These are phyloP conservation scores for Volvox carteri DNA, from an alignment of 163 green algal species.

Conservation along the genomic window DNA sequence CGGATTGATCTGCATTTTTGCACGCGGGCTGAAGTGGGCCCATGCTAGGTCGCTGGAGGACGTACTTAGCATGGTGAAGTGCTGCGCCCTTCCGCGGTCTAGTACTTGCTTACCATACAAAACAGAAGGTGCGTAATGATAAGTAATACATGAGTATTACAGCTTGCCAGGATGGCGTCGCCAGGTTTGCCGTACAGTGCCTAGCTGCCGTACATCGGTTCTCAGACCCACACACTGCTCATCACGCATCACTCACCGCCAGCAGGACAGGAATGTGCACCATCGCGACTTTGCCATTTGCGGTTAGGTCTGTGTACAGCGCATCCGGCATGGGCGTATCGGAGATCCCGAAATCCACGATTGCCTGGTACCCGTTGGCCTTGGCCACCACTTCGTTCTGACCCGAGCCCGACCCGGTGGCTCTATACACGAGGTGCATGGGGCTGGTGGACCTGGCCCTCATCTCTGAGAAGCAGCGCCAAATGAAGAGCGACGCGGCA, in stretches of 20 bases:
- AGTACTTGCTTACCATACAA: no score
- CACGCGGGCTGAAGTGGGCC: no score
- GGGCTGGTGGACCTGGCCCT: conserved; percentile 24
- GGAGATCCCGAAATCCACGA: conserved; percentile 29
- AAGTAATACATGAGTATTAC: no score
- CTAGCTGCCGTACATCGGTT: no score
- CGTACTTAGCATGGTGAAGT: no score
- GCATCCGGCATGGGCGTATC: conserved; percentile 47
- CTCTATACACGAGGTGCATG: conserved; percentile 51
- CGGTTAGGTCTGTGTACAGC: conserved; percentile 30
- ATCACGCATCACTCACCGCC: conserved; percentile 18
- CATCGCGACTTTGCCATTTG: conserved; percentile 32
- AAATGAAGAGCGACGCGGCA: conserved; percentile 57
- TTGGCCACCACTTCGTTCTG: conserved; percentile 49
- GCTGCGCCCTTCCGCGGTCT: no score
- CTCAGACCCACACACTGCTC: no score
- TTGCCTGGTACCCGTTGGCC: conserved; percentile 18
- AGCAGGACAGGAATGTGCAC: conserved; percentile 57
- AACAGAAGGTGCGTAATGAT: no score
- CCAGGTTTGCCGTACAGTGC: no score
- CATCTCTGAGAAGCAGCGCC: conserved; percentile 45
- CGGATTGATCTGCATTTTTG: no score
- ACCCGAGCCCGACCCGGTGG: conserved; percentile 38
- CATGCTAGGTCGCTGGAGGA: no score
- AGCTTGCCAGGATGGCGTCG: no score